Base-by-base conservation (phyloP, 768 basidiomycete genomes). In the Mycena galericulata region DNA sequence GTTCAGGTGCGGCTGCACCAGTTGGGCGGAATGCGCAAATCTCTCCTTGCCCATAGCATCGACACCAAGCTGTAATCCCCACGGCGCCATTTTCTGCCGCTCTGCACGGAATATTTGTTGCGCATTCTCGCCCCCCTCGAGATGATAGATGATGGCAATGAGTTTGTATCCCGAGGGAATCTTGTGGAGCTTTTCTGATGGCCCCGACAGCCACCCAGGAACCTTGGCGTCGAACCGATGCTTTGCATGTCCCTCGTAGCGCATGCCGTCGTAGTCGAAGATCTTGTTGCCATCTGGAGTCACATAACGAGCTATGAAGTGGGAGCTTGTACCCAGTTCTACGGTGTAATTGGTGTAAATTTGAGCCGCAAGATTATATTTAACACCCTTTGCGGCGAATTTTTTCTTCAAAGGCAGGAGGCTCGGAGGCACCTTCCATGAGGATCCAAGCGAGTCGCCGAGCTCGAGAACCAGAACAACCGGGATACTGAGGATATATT, bases 251-350 rank as follows among this genome's bases (percentile, higher is more conserved):
- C 67, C 60, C 17, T 38, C 26, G 22, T 51, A 30, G 4, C 20
- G 3, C 51, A 68, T 62, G 2, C 66, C 66, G n/a, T 68, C 66
- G 40, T 62, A 68, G 18, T 68, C 45, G 36, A 68, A 68, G 14
- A 68, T 56, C n/a, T 46, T 34, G 24, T 24, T 18, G 20, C 67
- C 61, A 26, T 68, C 61, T 4, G 67, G 54, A 41, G 45, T 47
- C 24, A 36, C 22, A 50, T 68, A 68, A 15, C 67, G 67, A n/a
- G 61, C 55, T 18, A 68, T 68, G 46, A 68, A 68, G 55, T 68
- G 67, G 3, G 53, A 29, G 32, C 24, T 36, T 4, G 34, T 1
- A 2, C 66, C 59, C 0, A 22, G 47, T 12, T 17, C 26, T 15
- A 18, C 26, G 22, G 55, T 56, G 51, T 61, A 43, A 34, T 67